Evolutionary conservation across 495 filamentous ascomycete genomes (phyloP), one percentile per base, ranked within the genome.

Genomic region (Stereocaulon alpinum): DNA sequence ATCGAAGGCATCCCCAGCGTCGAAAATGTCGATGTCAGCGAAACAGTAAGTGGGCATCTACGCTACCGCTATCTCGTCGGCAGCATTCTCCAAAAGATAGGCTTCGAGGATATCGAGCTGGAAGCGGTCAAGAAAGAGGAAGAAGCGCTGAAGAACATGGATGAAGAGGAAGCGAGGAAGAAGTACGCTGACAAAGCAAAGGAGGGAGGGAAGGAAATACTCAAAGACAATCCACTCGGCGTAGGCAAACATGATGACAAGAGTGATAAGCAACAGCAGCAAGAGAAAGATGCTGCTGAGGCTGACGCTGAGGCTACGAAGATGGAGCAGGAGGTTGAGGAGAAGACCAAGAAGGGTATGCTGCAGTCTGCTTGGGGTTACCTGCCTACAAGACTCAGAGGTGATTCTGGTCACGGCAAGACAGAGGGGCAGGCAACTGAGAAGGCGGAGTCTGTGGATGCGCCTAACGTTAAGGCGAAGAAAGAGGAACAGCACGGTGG

Each of bases 1-100:
- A 79, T 91, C 29, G 71, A 82, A 55, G 77, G 73, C 14, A 80
- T 90, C 29, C 76, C 82, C 0, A 84, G 84, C 1, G 80, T 93
- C 2, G 86, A 89, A 61, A 92, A 91, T 58, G 65, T 91, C 6
- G 77, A 93, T 64, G 78, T 88, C 24, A 87, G 80, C 61, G 80
- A 85, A 11, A 77, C 82, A 34, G 82, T 92, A 34, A 80, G 76
- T 54, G 88, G 88, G 0, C 88, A 93, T 65, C 71, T 88, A 24
- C 74, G 82, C 7, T 93, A 93, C 61, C 80, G 87, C 17, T 82
- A 78, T 48, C 69, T 90, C 20, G 80, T 89, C 10, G 85, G 83
- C 18, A 79, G 75, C 41, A 87, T 93, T 18, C 73, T 93, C 3
- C 73, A 74, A 30, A 76, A 80, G 24, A 85, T 87, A 44, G 87